Evolutionary conservation across 345 rosid species (phyloP), one percentile per base, ranked within the genome.

Genomic region (Adansonia digitata): DNA sequence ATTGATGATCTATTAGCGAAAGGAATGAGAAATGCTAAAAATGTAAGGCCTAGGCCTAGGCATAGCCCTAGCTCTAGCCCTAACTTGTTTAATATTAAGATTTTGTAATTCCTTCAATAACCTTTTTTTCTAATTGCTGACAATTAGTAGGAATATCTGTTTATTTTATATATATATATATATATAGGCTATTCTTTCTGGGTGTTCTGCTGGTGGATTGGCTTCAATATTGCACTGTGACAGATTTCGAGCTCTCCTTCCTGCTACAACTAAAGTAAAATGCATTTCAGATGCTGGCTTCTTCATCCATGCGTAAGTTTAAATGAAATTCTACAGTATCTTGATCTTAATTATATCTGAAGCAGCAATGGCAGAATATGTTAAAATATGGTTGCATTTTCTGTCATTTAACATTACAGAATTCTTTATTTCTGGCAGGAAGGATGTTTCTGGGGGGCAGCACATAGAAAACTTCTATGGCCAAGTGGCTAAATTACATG

Each of bases 171-270:
- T 18, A 43, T 59, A 59, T 67, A 6, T 17, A 3, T 31, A 31
- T 31, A 40, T 8, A 40, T 73, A 94, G 98, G 98, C 97, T 62
- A 77, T 94, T 82, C 92, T 94, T 35, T 86, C 97, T 0, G 97
- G 97, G 43, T 94, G 98, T 79, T 94, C 98, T 63, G 98, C 98
- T 31, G 97, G 98, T 52, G 97, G 97, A 61, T 82, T 94, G 86
- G 86, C 97, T 10, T 85, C 97, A 9, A 92, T 94, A 48, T 80
- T 94, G 80, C 92, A 94, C 35, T 94, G 97, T 49, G 97, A 94
- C 73, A 84, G 84, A 45, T 94, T 94, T 80, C 81, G 82, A 5
- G 80, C 88, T 73, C 88, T 89, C 53, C 81, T 92, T 24, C 97
- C 95, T 35, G 76, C 75, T 65, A 77, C 81, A 18, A 82, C 94